phyloP scores from a whole-genome alignment of 495 filamentous ascomycete species.

The Aspergillus carlsbadensis region DNA sequence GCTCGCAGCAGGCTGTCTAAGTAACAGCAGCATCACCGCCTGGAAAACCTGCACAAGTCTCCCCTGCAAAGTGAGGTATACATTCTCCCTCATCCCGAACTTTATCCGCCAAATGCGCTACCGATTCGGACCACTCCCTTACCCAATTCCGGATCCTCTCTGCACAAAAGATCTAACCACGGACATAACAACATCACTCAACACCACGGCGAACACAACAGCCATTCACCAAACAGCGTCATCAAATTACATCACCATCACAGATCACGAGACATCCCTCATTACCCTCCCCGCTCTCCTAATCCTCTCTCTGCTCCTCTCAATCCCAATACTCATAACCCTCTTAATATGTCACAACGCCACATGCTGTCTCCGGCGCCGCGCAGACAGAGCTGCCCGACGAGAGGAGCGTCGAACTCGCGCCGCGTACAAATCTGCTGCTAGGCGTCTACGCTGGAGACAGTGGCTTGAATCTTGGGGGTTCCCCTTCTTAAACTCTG shows the following conservation, averaged over 20 bases:
- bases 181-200: too few relatives aligned
- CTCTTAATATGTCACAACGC: conserved; percentile 22
- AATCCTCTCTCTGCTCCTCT: conserved; percentile 28
- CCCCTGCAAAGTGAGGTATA: conserved; percentile 14
- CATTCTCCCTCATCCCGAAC: conserved; percentile 15
- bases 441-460: conserved; percentile 34
- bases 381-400: conserved; percentile 35
- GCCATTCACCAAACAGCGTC: too few relatives aligned
- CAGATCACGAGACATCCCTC: neutral
- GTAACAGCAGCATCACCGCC: neutral
- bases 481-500: neutral
- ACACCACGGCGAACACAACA: neutral
- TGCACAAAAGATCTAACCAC: neutral
- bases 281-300: conserved; percentile 23
- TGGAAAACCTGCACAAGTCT: conserved; percentile 17
- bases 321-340: conserved; percentile 22
- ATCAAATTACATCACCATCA: neutral
- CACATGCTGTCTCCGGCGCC: conserved; percentile 25
- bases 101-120: conserved; percentile 29
- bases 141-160: conserved; percentile 6
- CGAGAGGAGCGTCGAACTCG: conserved; percentile 39
- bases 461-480: conserved; percentile 31
- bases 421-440: conserved; percentile 39
- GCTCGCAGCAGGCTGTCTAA: conserved; percentile 2
- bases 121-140: conserved; percentile 10